phyloP scores from a whole-genome alignment of 2,329 filamentous ascomycete genomes.

The Coniochaeta sp. region DNA sequence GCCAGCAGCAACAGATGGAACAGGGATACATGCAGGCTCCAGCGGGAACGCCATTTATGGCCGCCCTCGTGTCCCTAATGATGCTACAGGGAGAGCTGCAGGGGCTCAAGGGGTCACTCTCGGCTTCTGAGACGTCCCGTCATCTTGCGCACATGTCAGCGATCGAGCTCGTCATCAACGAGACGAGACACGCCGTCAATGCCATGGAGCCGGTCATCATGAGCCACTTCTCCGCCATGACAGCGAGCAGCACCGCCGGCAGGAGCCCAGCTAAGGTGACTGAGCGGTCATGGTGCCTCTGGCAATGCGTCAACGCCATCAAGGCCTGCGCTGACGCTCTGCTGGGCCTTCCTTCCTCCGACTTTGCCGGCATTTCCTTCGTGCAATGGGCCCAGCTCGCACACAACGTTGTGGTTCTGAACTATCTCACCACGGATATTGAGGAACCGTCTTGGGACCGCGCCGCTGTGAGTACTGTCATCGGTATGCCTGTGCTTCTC shows the following conservation, averaged over 20 bases:
- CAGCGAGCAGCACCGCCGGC: background rate
- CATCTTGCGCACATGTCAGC: constrained; percentile 9
- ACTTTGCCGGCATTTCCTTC: constrained; percentile 23
- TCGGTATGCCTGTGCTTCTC: background rate
- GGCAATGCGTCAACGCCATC: constrained; percentile 23
- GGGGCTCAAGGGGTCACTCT: constrained; percentile 20
- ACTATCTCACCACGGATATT: constrained; percentile 16
- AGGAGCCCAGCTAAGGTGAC: constrained; percentile 9
- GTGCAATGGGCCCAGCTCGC: constrained; percentile 29
- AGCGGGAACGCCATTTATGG: constrained; percentile 19
- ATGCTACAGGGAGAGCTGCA: constrained; percentile 21
- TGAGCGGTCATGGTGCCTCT: constrained; percentile 22
- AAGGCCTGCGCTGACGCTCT: constrained; percentile 24
- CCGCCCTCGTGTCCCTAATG: constrained; percentile 7
- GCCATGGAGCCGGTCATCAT: constrained; percentile 12
- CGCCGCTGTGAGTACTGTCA: background rate
- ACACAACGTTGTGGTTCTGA: constrained; percentile 23
- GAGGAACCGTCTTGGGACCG: background rate
- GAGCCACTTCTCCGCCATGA: constrained; percentile 14
- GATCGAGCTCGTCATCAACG: constrained; percentile 10
- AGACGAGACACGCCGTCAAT: constrained; percentile 11
- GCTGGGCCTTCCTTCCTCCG: constrained; percentile 6
- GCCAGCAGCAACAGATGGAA: too few relatives aligned
- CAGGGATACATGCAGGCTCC: constrained; percentile 10
- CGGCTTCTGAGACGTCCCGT: background rate